phyloP scores from a whole-genome alignment of 2,329 filamentous ascomycete species.

The Cryphonectria nitschkei region DNA sequence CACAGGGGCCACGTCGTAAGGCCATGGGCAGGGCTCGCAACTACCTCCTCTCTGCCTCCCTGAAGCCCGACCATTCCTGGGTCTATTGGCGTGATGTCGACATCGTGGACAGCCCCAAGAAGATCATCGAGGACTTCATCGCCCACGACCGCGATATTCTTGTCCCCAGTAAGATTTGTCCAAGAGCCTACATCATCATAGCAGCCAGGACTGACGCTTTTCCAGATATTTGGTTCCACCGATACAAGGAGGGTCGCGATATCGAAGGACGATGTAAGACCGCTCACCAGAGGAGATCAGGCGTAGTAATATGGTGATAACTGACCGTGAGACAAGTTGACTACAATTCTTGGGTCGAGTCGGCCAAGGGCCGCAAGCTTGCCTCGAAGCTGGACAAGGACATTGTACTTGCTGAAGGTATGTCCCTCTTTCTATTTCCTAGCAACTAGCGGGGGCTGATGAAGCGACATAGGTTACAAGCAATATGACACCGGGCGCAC shows the following conservation, averaged over 20 bases:
- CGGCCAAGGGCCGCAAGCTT: constrained; percentile 78
- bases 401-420: constrained; percentile 85
- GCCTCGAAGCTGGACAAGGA: constrained; percentile 76
- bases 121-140: constrained; percentile 93
- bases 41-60: constrained; percentile 79
- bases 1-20: constrained; percentile 88
- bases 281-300: not conserved
- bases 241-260: constrained; percentile 78
- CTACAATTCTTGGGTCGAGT: constrained; percentile 99
- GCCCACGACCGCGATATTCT: constrained; percentile 91
- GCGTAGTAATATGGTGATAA: not conserved
- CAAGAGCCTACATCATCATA: not conserved
- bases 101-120: constrained; percentile 85
- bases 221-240: constrained; percentile 94
- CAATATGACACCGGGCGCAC: constrained; percentile 88
- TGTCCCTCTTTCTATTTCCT: constrained; percentile 14
- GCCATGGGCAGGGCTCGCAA: constrained; percentile 90
- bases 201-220: constrained; percentile 34
- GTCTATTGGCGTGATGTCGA: constrained; percentile 99
- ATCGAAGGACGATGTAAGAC: constrained; percentile 90
- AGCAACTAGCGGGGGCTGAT: constrained; percentile 26
- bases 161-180: constrained; percentile 78
- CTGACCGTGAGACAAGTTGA: constrained; percentile 69
- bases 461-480: constrained; percentile 70
- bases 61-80: constrained; percentile 96